These are phyloP conservation scores for Blastobotrys elegans DNA, from an alignment of 1,139 yeast genomes.

Conservation along the genomic window DNA sequence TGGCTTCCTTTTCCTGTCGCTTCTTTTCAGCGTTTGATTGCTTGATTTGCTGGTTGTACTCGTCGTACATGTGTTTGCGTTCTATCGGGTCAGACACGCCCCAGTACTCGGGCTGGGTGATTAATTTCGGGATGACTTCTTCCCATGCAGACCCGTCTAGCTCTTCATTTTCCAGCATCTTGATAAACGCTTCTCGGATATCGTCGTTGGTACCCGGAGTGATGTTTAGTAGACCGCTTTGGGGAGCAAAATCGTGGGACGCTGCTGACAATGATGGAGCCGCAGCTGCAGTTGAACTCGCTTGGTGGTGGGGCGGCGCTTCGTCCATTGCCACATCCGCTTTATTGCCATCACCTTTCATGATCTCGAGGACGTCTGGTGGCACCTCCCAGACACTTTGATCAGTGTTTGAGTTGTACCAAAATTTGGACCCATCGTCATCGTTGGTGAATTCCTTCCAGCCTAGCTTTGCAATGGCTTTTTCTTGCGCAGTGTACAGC, in stretches of 20 bases:
- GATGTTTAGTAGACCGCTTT: neutral
- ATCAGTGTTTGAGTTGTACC: constrained; percentile 59
- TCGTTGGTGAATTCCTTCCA: constrained; percentile 67
- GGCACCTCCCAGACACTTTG: constrained; percentile 85
- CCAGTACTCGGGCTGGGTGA: constrained; percentile 68
- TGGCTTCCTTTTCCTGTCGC: constrained; percentile 46
- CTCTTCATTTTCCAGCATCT: constrained; percentile 46
- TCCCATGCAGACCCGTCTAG: constrained; percentile 79
- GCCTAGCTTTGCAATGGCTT: constrained; percentile 36
- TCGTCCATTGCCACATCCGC: neutral
- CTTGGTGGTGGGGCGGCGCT: neutral
- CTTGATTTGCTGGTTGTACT: constrained; percentile 51
- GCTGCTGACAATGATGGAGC: constrained; percentile 4
- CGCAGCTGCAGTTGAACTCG: no score
- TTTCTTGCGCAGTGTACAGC: constrained; percentile 34
- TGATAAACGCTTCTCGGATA: constrained; percentile 45
- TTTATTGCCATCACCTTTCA: neutral
- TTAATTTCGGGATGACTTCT: constrained; percentile 55
- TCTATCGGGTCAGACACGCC: constrained; percentile 53
- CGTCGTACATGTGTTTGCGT: constrained; percentile 62
- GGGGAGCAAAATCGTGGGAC: neutral
- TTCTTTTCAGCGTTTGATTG: constrained; percentile 43
- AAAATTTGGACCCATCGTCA: constrained; percentile 67
- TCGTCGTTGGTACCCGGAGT: constrained; percentile 33
- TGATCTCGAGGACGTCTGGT: constrained; percentile 30